phyloP scores from a whole-genome alignment of 169 alveolate genomes.

The Plasmodium ovale region DNA sequence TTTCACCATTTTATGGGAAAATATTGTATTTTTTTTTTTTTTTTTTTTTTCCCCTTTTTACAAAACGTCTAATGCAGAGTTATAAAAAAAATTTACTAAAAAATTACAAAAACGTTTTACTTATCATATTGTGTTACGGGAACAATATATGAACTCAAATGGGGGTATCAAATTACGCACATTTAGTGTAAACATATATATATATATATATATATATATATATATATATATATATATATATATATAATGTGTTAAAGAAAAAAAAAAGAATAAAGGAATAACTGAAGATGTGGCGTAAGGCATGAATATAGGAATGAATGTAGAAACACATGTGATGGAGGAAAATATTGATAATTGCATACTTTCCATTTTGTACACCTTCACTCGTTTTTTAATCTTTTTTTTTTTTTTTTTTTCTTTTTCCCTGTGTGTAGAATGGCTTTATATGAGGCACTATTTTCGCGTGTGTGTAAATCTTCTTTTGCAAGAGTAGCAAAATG shows the following conservation, averaged over 20 bases:
- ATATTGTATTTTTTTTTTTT: background rate
- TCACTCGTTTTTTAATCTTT: background rate
- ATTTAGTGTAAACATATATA: no score
- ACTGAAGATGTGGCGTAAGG: no score
- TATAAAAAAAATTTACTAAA: background rate
- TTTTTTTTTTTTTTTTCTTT: no score
- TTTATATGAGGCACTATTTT: background rate
- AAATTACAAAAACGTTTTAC: no score
- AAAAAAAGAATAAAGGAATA: no score
- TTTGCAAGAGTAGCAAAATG: background rate
- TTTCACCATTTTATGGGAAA: background rate
- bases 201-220: no score
- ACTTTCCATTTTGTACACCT: background rate
- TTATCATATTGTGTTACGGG: no score
- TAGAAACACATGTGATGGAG: background rate
- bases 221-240: no score
- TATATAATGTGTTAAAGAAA: no score
- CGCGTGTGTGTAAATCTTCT: background rate
- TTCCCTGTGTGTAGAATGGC: background rate
- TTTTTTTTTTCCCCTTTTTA: background rate
- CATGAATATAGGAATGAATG: background rate
- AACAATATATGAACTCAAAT: background rate
- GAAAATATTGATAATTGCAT: background rate
- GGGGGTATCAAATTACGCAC: background rate
- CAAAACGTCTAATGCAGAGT: background rate